Evolutionary conservation across 169 alveolate species (phyloP).

Genomic region (Plasmodium relictum): DNA sequence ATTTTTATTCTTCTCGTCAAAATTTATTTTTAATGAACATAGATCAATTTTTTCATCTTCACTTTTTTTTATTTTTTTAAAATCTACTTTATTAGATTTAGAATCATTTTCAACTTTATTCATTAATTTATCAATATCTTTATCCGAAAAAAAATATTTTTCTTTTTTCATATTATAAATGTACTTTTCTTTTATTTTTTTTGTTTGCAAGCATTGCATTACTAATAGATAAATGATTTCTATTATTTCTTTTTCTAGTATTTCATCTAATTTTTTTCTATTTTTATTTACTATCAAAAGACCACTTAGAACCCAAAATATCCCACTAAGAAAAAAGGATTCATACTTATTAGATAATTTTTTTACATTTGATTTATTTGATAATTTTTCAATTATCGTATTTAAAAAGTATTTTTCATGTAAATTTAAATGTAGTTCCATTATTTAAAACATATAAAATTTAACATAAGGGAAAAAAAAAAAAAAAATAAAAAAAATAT

Average conservation of each 20-base stretch:
- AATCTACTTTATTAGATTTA: neutral
- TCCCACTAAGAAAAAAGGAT: constrained; percentile 46
- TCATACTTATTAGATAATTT: constrained; percentile 35
- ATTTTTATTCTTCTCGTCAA: neutral
- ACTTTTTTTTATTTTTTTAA: neutral
- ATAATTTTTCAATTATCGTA: constrained; percentile 39
- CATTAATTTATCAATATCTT: constrained; percentile 42
- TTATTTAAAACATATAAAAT: neutral
- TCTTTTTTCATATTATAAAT: constrained; percentile 52
- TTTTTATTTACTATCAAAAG: constrained; percentile 28
- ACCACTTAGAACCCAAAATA: constrained; percentile 70
- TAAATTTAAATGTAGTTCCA: constrained; percentile 33
- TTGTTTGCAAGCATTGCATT: constrained; percentile 58
- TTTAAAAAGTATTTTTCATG: constrained; percentile 66
- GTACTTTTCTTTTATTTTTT: constrained; percentile 39
- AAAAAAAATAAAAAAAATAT: constrained; percentile 6
- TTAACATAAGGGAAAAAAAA: constrained; percentile 1
- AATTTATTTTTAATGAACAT: neutral
- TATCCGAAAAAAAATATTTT: constrained; percentile 27
- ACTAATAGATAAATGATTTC: constrained; percentile 34
- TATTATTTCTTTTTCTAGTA: constrained; percentile 39
- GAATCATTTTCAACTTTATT: neutral
- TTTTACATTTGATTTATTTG: neutral
- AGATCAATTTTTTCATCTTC: neutral
- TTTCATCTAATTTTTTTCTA: constrained; percentile 19